Percentiles rank a stretch among this genome's conserved stretches.
Evolutionary conservation across 2,329 filamentous ascomycete species (phyloP).

Genomic region (Penicillium frequentans): DNA sequence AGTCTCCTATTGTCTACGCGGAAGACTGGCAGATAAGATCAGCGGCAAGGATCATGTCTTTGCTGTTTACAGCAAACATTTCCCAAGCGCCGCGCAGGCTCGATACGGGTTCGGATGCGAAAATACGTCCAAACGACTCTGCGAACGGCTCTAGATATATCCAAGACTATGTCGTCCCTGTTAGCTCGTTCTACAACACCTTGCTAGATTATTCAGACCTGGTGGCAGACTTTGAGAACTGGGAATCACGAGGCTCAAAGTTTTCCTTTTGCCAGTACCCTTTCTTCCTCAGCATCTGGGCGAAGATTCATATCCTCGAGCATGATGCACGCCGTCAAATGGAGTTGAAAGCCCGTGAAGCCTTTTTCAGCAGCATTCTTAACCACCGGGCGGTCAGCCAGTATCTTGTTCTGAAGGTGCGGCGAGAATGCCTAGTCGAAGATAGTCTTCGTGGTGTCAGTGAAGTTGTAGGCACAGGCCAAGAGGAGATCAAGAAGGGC

Average conservation of each 20-base stretch:
- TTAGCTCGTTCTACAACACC: conserved; percentile 84
- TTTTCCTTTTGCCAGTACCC: conserved; percentile 93
- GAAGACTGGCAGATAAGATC: conserved; percentile 91
- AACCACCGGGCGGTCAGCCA: conserved; percentile 72
- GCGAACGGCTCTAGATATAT: conserved; percentile 46
- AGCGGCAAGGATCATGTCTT: conserved; percentile 73
- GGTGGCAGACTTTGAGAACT: conserved; percentile 80
- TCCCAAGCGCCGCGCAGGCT: conserved; percentile 42
- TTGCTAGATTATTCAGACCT: conserved; percentile 84
- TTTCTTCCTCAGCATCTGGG: conserved; percentile 86
- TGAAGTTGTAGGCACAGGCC: conserved; percentile 75
- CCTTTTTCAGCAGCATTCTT: conserved; percentile 87
- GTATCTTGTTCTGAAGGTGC: conserved; percentile 73
- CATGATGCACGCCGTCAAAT: conserved; percentile 86
- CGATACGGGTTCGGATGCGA: conserved; percentile 29
- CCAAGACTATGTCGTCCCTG: conserved; percentile 70
- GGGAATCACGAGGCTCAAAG: conserved; percentile 72
- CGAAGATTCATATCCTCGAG: conserved; percentile 87
- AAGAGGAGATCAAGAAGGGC: conserved; percentile 87
- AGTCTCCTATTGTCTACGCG: conserved; percentile 60
- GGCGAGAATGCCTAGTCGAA: conserved; percentile 82
- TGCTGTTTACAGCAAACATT: conserved; percentile 82
- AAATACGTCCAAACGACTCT: conserved; percentile 40
- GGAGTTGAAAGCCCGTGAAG: conserved; percentile 82
- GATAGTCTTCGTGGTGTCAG: conserved; percentile 84